Percentiles rank a stretch among this genome's conserved stretches.
phyloP scores from a whole-genome alignment of 1,284 basidiomycete genomes.

The Apiotrichum laibachii region DNA sequence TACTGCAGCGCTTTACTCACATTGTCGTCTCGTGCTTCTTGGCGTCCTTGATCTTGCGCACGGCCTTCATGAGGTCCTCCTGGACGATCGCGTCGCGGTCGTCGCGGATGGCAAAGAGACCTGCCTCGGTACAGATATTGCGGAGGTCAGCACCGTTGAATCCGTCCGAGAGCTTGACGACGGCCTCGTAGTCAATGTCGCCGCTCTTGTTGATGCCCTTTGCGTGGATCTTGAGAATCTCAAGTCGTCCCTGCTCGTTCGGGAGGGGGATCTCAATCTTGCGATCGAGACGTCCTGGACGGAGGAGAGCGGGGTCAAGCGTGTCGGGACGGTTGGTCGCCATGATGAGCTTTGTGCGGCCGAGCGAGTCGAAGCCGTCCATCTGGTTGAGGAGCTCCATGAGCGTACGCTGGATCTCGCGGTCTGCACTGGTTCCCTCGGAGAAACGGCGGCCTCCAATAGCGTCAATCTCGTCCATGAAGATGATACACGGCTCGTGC shows the following conservation, averaged over 20 bases:
- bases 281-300: slow-evolving; percentile 91
- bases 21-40: slow-evolving; percentile 80
- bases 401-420: slow-evolving; percentile 96
- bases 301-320: slow-evolving; percentile 91
- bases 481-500: slow-evolving; percentile 85
- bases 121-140: slow-evolving; percentile 96
- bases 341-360: slow-evolving; percentile 97
- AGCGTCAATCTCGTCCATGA: slow-evolving; percentile 85
- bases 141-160: slow-evolving; percentile 96
- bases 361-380: slow-evolving; percentile 98
- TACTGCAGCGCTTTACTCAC: slow-evolving; percentile 1
- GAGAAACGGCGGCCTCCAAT: slow-evolving; percentile 94
- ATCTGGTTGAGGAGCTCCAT: slow-evolving; percentile 99
- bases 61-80: slow-evolving; percentile 97
- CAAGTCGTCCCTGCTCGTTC: slow-evolving; percentile 88
- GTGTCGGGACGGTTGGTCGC: slow-evolving; percentile 96
- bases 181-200: slow-evolving; percentile 93
- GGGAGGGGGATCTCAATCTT: slow-evolving; percentile 99
- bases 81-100: slow-evolving; percentile 87
- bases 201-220: slow-evolving; percentile 91
- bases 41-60: slow-evolving; percentile 88
- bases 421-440: slow-evolving; percentile 97
- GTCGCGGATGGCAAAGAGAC: slow-evolving; percentile 98
- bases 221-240: slow-evolving; percentile 97
- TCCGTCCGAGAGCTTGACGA: slow-evolving; percentile 90